phyloP scores from a whole-genome alignment of 345 rosid genomes.

The Bruguiera parviflora region DNA sequence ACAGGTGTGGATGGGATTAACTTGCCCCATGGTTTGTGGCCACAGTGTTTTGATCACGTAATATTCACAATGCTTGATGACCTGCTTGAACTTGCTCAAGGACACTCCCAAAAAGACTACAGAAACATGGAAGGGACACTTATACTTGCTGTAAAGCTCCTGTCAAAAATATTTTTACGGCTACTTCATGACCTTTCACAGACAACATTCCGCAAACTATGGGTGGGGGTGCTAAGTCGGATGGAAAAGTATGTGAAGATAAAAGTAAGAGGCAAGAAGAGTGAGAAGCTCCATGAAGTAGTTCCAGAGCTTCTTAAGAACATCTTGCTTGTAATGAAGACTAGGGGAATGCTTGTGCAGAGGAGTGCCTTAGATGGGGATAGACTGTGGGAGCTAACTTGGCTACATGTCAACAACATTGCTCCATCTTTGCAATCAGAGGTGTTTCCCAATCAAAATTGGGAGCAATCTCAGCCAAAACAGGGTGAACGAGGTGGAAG shows the following conservation, averaged over 20 bases:
- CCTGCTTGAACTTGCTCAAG: slow-evolving; percentile 88
- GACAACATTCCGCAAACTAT: slow-evolving; percentile 84
- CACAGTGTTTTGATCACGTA: slow-evolving; percentile 82
- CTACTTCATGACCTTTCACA: slow-evolving; percentile 65
- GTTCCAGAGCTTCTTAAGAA: slow-evolving; percentile 87
- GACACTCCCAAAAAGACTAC: slow-evolving; percentile 86
- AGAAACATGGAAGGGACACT: slow-evolving; percentile 95
- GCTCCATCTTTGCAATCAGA: slow-evolving; percentile 73
- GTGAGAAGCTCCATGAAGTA: slow-evolving; percentile 86
- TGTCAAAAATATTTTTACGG: slow-evolving; percentile 73
- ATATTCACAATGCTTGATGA: slow-evolving; percentile 93
- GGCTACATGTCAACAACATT: slow-evolving; percentile 92
- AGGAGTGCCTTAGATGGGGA: slow-evolving; percentile 92
- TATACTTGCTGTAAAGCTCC: slow-evolving; percentile 68
- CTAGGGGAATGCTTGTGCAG: slow-evolving; percentile 70
- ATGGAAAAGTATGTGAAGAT: slow-evolving; percentile 94
- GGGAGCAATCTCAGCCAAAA: slow-evolving; percentile 29
- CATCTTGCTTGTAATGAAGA: slow-evolving; percentile 77
- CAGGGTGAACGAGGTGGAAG: slow-evolving; percentile 23
- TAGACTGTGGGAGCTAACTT: slow-evolving; percentile 95
- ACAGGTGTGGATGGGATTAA: slow-evolving; percentile 68
- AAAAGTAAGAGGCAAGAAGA: slow-evolving; percentile 80
- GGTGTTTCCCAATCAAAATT: slow-evolving; percentile 76
- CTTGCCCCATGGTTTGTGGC: slow-evolving; percentile 69
- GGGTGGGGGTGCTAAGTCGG: slow-evolving; percentile 88